A percentile compares a stretch with the other conserved stretches of the same genome.
phyloP scores from a whole-genome alignment of 2,329 filamentous ascomycete genomes.

The Botrytis squamosa region DNA sequence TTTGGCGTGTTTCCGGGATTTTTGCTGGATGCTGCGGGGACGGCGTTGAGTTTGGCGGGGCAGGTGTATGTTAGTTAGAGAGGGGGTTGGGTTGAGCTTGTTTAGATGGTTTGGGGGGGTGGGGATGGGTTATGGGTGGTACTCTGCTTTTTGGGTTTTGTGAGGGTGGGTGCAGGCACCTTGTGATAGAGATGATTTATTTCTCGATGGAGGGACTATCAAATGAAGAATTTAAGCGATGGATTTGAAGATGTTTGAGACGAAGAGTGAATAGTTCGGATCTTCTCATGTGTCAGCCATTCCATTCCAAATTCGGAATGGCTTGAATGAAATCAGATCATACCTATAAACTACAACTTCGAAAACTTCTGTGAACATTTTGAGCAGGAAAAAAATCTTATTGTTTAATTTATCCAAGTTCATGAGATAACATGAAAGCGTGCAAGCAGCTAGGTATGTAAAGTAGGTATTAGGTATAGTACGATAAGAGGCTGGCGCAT shows the following conservation, averaged over 20 bases:
- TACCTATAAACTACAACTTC: background rate
- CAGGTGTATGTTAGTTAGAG: conserved; percentile 24
- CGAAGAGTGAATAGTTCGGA: background rate
- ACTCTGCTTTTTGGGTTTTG: background rate
- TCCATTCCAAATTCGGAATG: background rate
- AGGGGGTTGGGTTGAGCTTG: background rate
- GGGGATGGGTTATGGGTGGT: background rate
- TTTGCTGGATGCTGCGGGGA: conserved; percentile 33
- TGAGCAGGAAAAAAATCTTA: background rate
- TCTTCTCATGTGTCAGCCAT: background rate
- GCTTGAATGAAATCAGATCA: no score
- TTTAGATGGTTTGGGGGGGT: background rate
- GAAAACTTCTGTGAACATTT: background rate
- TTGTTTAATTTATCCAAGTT: background rate
- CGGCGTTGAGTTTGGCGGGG: conserved; percentile 23
- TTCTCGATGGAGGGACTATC: background rate
- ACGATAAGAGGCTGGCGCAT: background rate
- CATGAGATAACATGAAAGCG: background rate
- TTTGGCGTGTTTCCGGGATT: conserved; percentile 38
- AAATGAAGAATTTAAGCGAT: background rate
- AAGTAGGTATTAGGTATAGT: background rate
- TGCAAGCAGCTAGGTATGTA: background rate
- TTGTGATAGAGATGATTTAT: background rate
- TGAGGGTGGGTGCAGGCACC: background rate
- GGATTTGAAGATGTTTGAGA: background rate